Evolutionary conservation across 1,284 basidiomycete genomes (phyloP), one percentile per base, ranked within the genome.

Genomic region (Psilocybe mexicana): DNA sequence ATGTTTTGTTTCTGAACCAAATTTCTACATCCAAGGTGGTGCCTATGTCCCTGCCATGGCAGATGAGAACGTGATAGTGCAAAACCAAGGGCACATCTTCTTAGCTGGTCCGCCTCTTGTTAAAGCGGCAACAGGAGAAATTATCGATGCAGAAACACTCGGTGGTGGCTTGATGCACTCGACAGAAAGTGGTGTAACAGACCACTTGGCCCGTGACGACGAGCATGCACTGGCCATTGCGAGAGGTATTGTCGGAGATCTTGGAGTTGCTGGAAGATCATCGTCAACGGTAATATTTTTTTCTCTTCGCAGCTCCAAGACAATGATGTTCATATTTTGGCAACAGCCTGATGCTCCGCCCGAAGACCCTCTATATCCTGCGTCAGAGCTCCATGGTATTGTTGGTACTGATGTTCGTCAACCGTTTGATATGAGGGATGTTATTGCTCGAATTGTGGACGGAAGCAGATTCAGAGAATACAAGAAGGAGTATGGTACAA

Each of bases 21-120:
- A 5, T 40, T 61, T 18, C 38, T 52, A 36, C 35, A 80, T 54
- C 12, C 56, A 72, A 85, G 88, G 83, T 56, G 93, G 93, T 55
- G 92, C 92, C 11, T 97, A 98, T 73, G 93, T 97, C 45, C 95
- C 95, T 30, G 94, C 95, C 2, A 96, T 98, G 93, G 93, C 94
- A 1, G 95, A 98, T 68, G 92, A 96, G 72, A 97, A 94, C 61
- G 88, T 98, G 68, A 98, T 97, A 63, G 96, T 98, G 47, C 85
- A 87, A 59, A 91, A 96, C 61, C 94, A 97, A 77, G 95, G 96
- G 0, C 89, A 85, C 44, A 97, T 98, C 66, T 98, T 97, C 77
- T 81, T 98, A n/a, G 95, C 95, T 12, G 96, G 95, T 0, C 96
- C 96, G 12, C 95, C 95, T 2, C 81, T 98, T 3, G 95, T 98